Base-by-base conservation (phyloP, 2,329 filamentous ascomycete genomes). In the Stagonosporopsis vannaccii region DNA sequence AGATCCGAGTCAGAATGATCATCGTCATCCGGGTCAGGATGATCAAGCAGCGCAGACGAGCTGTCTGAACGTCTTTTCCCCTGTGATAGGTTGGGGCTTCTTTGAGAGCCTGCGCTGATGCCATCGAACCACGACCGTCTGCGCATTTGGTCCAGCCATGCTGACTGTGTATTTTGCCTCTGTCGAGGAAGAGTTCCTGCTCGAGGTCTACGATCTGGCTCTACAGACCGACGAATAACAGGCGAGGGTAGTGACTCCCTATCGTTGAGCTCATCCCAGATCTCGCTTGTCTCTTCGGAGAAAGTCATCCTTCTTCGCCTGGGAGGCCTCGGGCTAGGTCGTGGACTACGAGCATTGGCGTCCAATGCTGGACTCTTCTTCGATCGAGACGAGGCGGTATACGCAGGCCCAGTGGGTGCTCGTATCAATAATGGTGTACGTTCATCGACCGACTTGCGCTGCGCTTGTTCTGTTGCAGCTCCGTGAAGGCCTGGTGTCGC, bases 241-340 rank as follows among this genome's bases (percentile, higher is more conserved):
- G 70, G 70, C 11, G 71, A 72, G 11, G 66, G 67, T 0, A 71
- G 28, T 20, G 63, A 62, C 15, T 74, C 71, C 42, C 70, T 64
- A 66, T 96, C 92, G 69, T 95, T 89, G 13, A 97, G 82, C 72
- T 96, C 92, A 52, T 87, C 90, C 92, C 92, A 96, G 28, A 96
- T 95, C 66, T 95, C 90, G 32, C 87, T 87, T 1, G 86, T 85
- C 71, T 95, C 90, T 53, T 85, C 79, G 81, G 85, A 85, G 49
- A 86, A 81, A 17, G 81, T 82, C 68, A 76, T 75, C 19, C 74
- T 67, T 19, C 76, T 72, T 60, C 71, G 68, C 58, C 67, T 60
- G 9, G 61, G 56, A 4, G 67, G 62, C 51, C 66, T 63, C 4
- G 68, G 67, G 28, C 67, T 74, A 7, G 60, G 55, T 36, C 59